Percentiles rank a stretch among this genome's conserved stretches.
Conservation (phyloP, 1,139 yeast genomes). For the Pichia sp. region DNA sequence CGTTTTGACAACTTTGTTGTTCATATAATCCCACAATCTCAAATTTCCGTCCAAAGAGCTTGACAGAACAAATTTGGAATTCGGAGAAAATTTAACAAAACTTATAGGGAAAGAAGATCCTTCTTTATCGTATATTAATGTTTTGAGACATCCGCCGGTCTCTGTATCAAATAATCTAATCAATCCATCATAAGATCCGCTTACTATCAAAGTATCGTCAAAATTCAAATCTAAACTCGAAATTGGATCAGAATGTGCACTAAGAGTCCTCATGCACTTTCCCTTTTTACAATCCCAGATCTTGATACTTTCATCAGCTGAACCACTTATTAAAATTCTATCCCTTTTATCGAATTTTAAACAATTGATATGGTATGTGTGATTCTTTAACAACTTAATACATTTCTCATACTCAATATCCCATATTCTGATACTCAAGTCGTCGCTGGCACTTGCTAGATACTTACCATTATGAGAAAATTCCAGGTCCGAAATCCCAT, state of each 20-base stretch:
- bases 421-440: constrained; percentile 73
- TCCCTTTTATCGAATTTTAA: constrained; percentile 70
- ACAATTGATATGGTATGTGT: constrained; percentile 77
- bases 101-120: constrained; percentile 74
- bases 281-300: constrained; percentile 84
- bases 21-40: constrained; percentile 77
- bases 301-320: constrained; percentile 85
- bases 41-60: constrained; percentile 75
- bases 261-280: constrained; percentile 63
- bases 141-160: constrained; percentile 86
- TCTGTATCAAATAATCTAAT: constrained; percentile 74
- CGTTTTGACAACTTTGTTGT: constrained; percentile 71
- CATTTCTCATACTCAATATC: constrained; percentile 43
- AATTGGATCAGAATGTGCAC: constrained; percentile 93
- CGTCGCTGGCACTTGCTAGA: constrained; percentile 84
- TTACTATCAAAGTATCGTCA: constrained; percentile 77
- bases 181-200: constrained; percentile 84
- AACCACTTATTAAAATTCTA: constrained; percentile 70
- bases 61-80: constrained; percentile 72
- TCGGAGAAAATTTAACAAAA: constrained; percentile 67
- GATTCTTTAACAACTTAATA: constrained; percentile 61
- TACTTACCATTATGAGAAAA: constrained; percentile 74
- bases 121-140: constrained; percentile 61
- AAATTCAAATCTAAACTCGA: constrained; percentile 63
- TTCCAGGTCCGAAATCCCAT: constrained; percentile 60